A percentile compares a stretch with the other conserved stretches of the same genome.
Evolutionary conservation across 352 stramenopile species (phyloP).

Genomic region (Pythium aristosporum): DNA sequence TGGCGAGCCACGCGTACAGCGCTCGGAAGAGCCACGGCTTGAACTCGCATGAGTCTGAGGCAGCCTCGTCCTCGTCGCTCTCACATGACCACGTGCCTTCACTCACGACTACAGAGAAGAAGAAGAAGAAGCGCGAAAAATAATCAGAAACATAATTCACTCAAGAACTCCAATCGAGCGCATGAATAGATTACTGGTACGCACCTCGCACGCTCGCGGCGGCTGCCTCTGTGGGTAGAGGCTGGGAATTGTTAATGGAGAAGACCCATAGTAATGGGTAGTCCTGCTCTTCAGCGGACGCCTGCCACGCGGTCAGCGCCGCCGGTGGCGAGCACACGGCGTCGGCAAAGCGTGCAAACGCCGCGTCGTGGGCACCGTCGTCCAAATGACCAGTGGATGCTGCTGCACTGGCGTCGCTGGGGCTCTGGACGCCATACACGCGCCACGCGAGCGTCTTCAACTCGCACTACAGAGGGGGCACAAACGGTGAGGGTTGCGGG

Average conservation of each 20-base stretch:
- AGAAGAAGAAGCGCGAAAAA: neutral
- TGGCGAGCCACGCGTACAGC: slow-evolving; percentile 28
- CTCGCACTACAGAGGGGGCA: slow-evolving; percentile 2
- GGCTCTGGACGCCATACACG: slow-evolving; percentile 6
- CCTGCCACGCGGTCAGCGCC: slow-evolving; percentile 22
- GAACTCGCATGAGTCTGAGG: slow-evolving; percentile 11
- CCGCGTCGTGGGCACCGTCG: neutral
- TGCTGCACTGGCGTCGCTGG: neutral
- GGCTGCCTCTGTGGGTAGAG: slow-evolving; percentile 4
- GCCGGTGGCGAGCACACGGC: slow-evolving; percentile 3
- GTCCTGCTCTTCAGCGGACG: neutral
- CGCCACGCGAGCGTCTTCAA: slow-evolving; percentile 24
- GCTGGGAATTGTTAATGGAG: slow-evolving; percentile 16
- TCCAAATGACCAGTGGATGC: neutral
- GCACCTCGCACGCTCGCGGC: slow-evolving; percentile 8
- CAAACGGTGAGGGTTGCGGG: neutral
- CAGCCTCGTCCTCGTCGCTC: neutral
- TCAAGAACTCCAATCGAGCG: neutral
- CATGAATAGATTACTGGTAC: neutral
- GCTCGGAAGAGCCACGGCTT: slow-evolving; percentile 46
- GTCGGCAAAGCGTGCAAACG: slow-evolving; percentile 10
- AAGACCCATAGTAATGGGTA: slow-evolving; percentile 19
- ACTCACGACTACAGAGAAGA: slow-evolving; percentile 1
- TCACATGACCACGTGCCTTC: slow-evolving; percentile 11
- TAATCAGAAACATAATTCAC: neutral